Evolutionary conservation across 2,329 filamentous ascomycete species (phyloP), one percentile per base, ranked within the genome.

Genomic region (Penicillium sp.): DNA sequence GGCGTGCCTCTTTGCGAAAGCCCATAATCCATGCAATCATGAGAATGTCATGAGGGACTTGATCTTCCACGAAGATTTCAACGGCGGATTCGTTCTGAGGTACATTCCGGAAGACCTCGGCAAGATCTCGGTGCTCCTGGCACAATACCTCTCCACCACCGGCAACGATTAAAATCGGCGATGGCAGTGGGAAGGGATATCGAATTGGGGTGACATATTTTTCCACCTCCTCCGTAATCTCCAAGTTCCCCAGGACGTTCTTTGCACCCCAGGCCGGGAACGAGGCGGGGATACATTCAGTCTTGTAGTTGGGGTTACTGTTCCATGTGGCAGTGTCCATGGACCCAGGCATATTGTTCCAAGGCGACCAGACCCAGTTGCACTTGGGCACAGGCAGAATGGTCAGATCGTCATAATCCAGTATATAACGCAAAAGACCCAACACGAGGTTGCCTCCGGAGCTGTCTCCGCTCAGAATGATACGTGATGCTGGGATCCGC

Each of bases 391-490:
- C 16, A 14, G 49, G 49, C 3, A 54, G 47, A n/a, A 44, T 29
- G 13, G 36, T 29, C 7, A 27, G 9, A 21, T 39, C 16, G 8
- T 42, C 27, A 9, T 36, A 42, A 11, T 49, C 30, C 10, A 41
- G 39, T 0, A 57, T 46, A 38, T 57, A 56, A 4, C 53, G 53
- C 4, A 58, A 43, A 5, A 58, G 31, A 4, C 38, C 43, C 5
- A 58, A 19, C 1, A 42, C 45, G 10, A 58, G 52, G n/a, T 58
- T 42, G 1, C 39, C 56, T 2, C 56, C 55, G 11, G 50, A 41
- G 37, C 47, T 50, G 14, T 58, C 56, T 4, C 56, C 56, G 13
- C 47, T 50, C 1, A 58, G 39, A 7, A 58, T 36, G 26, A 58
- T 54, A 3, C 45, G 45, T 1, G 45, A 47, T 4, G 55, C 25